Base-by-base conservation (phyloP, 352 stramenopile genomes). In the Pythium chondricola region DNA sequence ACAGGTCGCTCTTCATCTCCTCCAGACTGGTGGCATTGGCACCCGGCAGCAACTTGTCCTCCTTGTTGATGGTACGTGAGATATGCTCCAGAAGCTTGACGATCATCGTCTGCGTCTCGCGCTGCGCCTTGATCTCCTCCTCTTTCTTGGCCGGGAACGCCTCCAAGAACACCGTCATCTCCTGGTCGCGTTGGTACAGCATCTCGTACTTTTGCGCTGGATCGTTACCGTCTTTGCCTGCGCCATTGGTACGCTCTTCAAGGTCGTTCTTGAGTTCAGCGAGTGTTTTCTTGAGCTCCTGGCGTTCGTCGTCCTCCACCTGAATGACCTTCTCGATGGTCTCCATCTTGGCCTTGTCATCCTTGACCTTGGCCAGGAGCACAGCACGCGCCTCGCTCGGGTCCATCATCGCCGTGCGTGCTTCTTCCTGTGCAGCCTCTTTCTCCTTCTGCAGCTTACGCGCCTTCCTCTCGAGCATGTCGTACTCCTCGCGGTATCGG, bases 41-140 rank as follows among this genome's bases (percentile, higher is more conserved):
- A 1, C 47, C 61, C 5, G 65, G 69, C 7, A 88, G 70, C 30
- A 97, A 52, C 59, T 95, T 93, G 47, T 90, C 69, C 42, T 94
- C 73, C 43, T 80, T 85, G 14, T 54, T 42, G 58, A 80, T 75
- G 18, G 58, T 74, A 1, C 56, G 67, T 38, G 83, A 88, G 49
- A 97, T 96, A 49, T 97, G 88, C 55, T 97, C 88, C 6, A 97
- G 75, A 20, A 97, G 55, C 30, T 86, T 84, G 13, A 97, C 72
- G 29, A 97, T 88, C 51, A 93, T 83, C 6, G 71, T 54, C 56
- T 95, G 82, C 22, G 76, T 61, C 25, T 80, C 17, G 1, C 65
- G 65, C 43, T 85, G 77, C 0, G 61, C 58, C 25, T 77, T 54
- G 29, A 85, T 29, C 40, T 90, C 83, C 3, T 78, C 63, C 4